Evolutionary conservation across 2,329 filamentous ascomycete species (phyloP), one percentile per base, ranked within the genome.

Genomic region (Colletotrichum sojae): DNA sequence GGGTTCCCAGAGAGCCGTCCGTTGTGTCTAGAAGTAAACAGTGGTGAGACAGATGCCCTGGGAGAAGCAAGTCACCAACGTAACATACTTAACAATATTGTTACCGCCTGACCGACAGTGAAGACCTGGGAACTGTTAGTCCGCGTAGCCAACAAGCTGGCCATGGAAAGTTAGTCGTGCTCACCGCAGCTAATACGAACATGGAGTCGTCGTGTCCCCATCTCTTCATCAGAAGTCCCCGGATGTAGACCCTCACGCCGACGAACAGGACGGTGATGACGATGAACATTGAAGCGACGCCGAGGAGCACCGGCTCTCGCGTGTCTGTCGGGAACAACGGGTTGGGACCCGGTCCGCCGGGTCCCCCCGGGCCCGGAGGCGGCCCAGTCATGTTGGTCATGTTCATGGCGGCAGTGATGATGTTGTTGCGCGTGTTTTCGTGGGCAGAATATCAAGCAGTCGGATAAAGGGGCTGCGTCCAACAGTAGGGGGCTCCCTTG

Each of bases 191-290:
- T 20, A 16, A 52, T 16, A 49, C 49, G 6, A 51, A 67, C 15
- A 39, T 25, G 4, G 57, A 72, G 51, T 77, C 76, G 27, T 78
- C 75, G 2, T 70, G 48, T 1, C 75, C 75, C 52, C 76, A 70
- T 45, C 72, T 72, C 25, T 73, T 68, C 36, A 77, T 63, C 12
- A 76, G 48, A 15, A 74, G 69, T 3, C 71, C 70, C 27, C 76
- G 66, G 39, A 73, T 73, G 46, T 73, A 77, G 6, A 73, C 6
- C 4, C 65, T 51, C 1, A 71, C 5, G 2, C 8, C 45, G 36
- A 71, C 39, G 12, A 56, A 63, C 6, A 45, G 3, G 4, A 36
- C 10, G 5, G 16, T 16, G 2, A 69, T 20, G 1, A 10, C 45
- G 2, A 69, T 46, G 16, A 63, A 40, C 27, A 45, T 51, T 0